A percentile compares a stretch with the other conserved stretches of the same genome.
Evolutionary conservation across 2,329 filamentous ascomycete genomes (phyloP).

Genomic region (Trichoderma arundinaceum): DNA sequence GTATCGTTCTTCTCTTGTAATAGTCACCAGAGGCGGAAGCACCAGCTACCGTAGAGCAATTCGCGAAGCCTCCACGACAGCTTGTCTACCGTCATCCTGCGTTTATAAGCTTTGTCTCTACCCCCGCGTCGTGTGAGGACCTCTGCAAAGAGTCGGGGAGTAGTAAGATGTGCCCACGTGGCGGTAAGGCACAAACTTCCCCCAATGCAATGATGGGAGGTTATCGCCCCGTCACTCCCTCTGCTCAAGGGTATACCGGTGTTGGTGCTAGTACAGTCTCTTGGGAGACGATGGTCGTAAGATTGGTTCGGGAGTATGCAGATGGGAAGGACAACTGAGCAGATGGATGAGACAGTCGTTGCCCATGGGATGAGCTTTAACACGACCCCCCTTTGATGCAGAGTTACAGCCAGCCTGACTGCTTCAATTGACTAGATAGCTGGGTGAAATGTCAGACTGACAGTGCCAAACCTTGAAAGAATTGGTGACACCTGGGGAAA

Average conservation of each 20-base stretch:
- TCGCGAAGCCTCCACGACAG: slow-evolving; percentile 25
- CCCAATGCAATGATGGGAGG: slow-evolving; percentile 22
- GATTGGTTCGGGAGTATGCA: slow-evolving; percentile 28
- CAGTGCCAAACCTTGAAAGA: slow-evolving; percentile 16
- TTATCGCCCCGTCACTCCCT: slow-evolving; percentile 28
- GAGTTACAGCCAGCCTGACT: slow-evolving; percentile 7
- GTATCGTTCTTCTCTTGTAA: slow-evolving; percentile 17
- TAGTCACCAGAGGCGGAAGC: slow-evolving; percentile 18
- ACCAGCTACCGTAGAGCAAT: slow-evolving; percentile 25
- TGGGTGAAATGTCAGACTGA: slow-evolving; percentile 27
- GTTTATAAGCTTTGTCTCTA: slow-evolving; percentile 22
- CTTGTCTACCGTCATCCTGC: slow-evolving; percentile 24
- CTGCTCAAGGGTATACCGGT: slow-evolving; percentile 13
- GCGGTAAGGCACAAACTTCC: slow-evolving; percentile 28
- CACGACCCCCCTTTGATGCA: slow-evolving; percentile 1
- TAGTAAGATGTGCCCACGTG: slow-evolving; percentile 23
- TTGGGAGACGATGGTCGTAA: slow-evolving; percentile 13
- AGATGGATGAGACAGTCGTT: slow-evolving; percentile 14
- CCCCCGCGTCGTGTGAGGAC: slow-evolving; percentile 27
- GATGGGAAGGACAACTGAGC: slow-evolving; percentile 24
- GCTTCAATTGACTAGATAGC: slow-evolving; percentile 17
- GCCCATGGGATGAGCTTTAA: slow-evolving; percentile 16
- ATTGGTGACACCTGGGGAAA: slow-evolving; percentile 23
- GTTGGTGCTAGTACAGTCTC: slow-evolving; percentile 14
- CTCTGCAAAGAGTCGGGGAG: slow-evolving; percentile 12